Evolutionary conservation across 169 alveolate genomes (phyloP).

Genomic region (Cryptosporidium meleagridis): DNA sequence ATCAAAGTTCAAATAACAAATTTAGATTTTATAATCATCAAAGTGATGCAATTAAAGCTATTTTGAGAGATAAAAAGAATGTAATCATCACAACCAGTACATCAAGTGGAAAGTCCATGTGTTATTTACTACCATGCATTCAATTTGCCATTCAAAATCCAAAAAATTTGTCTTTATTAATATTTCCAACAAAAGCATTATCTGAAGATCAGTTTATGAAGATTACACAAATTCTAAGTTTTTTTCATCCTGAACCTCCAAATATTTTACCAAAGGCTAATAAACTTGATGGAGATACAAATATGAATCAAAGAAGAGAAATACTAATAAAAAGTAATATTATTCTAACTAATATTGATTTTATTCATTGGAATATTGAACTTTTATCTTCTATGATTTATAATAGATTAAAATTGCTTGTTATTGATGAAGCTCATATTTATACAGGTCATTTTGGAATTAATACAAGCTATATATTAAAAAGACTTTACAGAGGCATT

Average conservation of each 20-base stretch:
- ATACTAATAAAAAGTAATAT: constrained; percentile 62
- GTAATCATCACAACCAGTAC: constrained; percentile 69
- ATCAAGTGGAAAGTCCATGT: constrained; percentile 75
- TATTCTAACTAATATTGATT: constrained; percentile 75
- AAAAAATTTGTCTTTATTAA: constrained; percentile 36
- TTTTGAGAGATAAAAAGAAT: constrained; percentile 33
- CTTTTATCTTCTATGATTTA: constrained; percentile 18
- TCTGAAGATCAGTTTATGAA: constrained; percentile 74
- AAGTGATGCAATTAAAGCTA: constrained; percentile 56
- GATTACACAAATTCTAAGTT: constrained; percentile 31
- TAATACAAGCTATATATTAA: constrained; percentile 61
- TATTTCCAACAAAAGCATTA: constrained; percentile 77
- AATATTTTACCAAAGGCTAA: not conserved
- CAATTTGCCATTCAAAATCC: constrained; percentile 28
- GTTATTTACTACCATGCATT: constrained; percentile 71
- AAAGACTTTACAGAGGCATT: constrained; percentile 49
- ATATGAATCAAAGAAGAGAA: constrained; percentile 27
- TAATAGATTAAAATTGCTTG: constrained; percentile 41
- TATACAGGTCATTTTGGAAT: constrained; percentile 76
- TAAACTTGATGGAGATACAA: constrained; percentile 73
- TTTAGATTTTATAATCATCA: constrained; percentile 64
- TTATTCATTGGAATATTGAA: constrained; percentile 75
- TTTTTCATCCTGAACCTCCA: not conserved
- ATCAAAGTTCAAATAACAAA: not conserved
- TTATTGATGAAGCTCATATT: constrained; percentile 77